phyloP scores from a whole-genome alignment of 495 filamentous ascomycete species.

The Aspergillus bridgeri region DNA sequence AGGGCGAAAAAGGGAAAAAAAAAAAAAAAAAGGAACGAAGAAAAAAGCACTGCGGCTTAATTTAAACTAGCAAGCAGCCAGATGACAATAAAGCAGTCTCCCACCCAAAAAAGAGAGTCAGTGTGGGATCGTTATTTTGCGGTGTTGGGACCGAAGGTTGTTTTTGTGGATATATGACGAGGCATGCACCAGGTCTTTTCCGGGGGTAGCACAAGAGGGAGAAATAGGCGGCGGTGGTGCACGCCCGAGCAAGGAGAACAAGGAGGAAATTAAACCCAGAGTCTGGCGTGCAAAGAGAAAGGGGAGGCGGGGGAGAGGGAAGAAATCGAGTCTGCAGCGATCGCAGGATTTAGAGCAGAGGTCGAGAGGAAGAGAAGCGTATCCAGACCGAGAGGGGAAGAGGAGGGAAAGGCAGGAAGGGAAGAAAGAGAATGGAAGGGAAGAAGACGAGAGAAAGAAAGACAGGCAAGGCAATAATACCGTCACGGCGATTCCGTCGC shows the following conservation, averaged over 20 bases:
- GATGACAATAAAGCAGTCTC: constrained; percentile 10
- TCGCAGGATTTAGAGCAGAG: not conserved
- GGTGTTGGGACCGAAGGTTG: constrained; percentile 32
- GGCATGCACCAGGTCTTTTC: constrained; percentile 38
- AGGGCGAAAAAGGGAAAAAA: constrained; percentile 19
- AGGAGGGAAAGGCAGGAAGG: constrained; percentile 3
- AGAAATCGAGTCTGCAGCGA: not conserved
- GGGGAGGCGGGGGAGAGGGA: not conserved
- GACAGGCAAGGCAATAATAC: not conserved
- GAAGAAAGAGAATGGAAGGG: constrained; percentile 3
- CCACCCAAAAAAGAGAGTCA: constrained; percentile 12
- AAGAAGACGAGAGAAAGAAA: constrained; percentile 4
- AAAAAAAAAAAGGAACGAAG: constrained; percentile 25
- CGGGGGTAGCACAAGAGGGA: constrained; percentile 20
- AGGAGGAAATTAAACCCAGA: constrained; percentile 3
- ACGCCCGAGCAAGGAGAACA: constrained; percentile 17
- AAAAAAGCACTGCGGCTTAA: constrained; percentile 12
- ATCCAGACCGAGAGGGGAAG: constrained; percentile 8
- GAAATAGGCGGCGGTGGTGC: constrained; percentile 27
- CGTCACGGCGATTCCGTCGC: not conserved
- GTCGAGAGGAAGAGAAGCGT: not conserved
- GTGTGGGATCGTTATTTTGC: constrained; percentile 22
- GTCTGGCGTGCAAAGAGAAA: not conserved
- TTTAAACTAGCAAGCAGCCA: constrained; percentile 9
- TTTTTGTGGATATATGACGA: constrained; percentile 43